Percentiles rank a stretch among this genome's conserved stretches.
Conservation (phyloP, 352 stramenopile species). For the Phytophthora pluvialis region DNA sequence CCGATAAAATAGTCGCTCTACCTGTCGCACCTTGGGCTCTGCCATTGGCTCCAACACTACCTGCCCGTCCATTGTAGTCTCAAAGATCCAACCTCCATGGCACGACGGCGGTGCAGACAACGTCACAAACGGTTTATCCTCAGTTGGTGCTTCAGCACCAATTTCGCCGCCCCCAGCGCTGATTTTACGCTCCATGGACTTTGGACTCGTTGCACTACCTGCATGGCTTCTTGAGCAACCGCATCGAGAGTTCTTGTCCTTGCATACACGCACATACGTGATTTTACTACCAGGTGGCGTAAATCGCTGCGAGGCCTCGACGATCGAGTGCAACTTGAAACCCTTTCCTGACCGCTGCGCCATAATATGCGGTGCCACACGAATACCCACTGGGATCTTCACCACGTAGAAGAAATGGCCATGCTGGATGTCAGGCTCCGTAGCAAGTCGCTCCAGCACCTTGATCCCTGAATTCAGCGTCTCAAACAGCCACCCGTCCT, state of each 20-base stretch:
- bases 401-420: constrained; percentile 89
- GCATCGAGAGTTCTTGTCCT: constrained; percentile 72
- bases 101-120: constrained; percentile 45
- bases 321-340: constrained; percentile 84
- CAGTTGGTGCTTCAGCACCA: constrained; percentile 4
- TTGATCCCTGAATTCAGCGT: constrained; percentile 83
- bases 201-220: constrained; percentile 32
- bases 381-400: constrained; percentile 83
- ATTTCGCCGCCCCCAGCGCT: constrained; percentile 22
- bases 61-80: constrained; percentile 87
- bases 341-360: constrained; percentile 79
- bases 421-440: constrained; percentile 66
- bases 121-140: constrained; percentile 25
- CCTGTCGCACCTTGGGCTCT: constrained; percentile 65
- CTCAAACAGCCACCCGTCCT: constrained; percentile 85
- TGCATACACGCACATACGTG: constrained; percentile 85
- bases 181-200: constrained; percentile 27
- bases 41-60: constrained; percentile 74
- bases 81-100: constrained; percentile 85
- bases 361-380: constrained; percentile 86
- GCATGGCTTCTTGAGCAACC: constrained; percentile 57
- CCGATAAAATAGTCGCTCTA: constrained; percentile 82
- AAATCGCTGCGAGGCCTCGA: constrained; percentile 84
- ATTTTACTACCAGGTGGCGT: constrained; percentile 83
- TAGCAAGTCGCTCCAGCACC: constrained; percentile 72